Percentiles rank a stretch among this genome's conserved stretches.
Conservation (phyloP, 345 rosid species). For the Microcos paniculata region DNA sequence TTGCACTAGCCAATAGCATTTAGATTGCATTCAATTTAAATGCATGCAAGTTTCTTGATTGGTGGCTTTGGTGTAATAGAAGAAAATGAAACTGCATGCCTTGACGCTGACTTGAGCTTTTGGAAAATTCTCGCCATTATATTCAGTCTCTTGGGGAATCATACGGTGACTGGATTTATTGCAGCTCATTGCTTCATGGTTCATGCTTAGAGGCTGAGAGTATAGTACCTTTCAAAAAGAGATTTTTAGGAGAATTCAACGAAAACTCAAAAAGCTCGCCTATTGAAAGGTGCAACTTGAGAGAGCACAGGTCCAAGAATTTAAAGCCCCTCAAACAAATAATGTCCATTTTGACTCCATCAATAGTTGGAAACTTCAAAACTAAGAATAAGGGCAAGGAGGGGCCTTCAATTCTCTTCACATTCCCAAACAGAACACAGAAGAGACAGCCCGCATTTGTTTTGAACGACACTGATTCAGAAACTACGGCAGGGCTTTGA, state of each 20-base stretch:
- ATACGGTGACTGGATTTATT: background rate
- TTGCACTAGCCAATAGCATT: background rate
- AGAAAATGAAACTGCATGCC: background rate
- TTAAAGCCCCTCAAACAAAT: background rate
- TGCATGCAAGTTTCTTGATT: background rate
- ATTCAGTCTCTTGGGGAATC: background rate
- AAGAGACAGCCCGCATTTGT: conserved; percentile 8
- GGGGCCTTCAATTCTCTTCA: conserved; percentile 1
- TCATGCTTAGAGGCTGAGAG: background rate
- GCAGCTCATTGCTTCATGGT: background rate
- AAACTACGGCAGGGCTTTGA: background rate
- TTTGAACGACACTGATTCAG: conserved; percentile 2
- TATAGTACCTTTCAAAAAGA: background rate
- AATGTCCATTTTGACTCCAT: background rate
- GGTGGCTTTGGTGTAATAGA: background rate
- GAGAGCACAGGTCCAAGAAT: background rate
- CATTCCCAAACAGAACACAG: background rate
- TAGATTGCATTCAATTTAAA: background rate
- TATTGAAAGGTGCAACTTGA: conserved; percentile 9
- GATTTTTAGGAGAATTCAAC: background rate
- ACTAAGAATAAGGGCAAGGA: background rate
- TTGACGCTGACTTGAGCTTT: background rate
- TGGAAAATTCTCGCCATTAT: background rate
- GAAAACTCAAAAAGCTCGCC: background rate
- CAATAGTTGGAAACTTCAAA: background rate